Evolutionary conservation across 2,329 filamentous ascomycete species (phyloP).

Genomic region (Apiospora malaysiana): DNA sequence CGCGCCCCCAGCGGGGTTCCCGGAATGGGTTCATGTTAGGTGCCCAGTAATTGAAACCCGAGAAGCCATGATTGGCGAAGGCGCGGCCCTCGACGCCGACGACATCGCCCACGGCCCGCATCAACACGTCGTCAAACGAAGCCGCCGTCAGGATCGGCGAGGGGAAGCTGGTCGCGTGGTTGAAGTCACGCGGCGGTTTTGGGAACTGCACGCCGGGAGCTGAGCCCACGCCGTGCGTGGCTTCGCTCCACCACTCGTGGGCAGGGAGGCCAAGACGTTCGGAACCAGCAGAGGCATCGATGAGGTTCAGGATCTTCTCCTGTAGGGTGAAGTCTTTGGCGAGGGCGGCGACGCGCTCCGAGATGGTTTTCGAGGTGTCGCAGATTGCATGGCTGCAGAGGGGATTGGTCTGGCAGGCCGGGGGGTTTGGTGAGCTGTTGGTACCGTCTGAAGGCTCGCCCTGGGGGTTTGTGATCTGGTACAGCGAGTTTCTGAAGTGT

Average conservation of each 20-base stretch:
- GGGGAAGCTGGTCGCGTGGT: slow-evolving; percentile 40
- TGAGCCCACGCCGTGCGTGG: slow-evolving; percentile 64
- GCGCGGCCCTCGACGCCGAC: slow-evolving; percentile 41
- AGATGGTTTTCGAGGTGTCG: slow-evolving; percentile 16
- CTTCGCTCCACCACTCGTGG: slow-evolving; percentile 69
- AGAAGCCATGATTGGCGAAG: slow-evolving; percentile 38
- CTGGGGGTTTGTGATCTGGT: slow-evolving; percentile 18
- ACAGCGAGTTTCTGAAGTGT: neutral
- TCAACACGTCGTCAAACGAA: slow-evolving; percentile 40
- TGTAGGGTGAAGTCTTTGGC: neutral
- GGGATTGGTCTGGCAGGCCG: slow-evolving; percentile 17
- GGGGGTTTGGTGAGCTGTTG: neutral
- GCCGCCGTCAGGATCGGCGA: slow-evolving; percentile 40
- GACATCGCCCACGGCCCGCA: slow-evolving; percentile 33
- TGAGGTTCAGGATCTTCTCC: slow-evolving; percentile 21
- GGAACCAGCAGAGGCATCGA: slow-evolving; percentile 46
- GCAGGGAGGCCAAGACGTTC: slow-evolving; percentile 60
- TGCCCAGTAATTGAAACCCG: slow-evolving; percentile 38
- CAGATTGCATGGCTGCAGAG: slow-evolving; percentile 19
- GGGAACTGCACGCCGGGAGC: slow-evolving; percentile 50
- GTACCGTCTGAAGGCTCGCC: neutral
- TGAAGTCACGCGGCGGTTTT: slow-evolving; percentile 32
- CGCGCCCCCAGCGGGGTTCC: slow-evolving; percentile 37
- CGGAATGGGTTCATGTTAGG: slow-evolving; percentile 39
- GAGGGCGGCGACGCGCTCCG: slow-evolving; percentile 8